phyloP scores from a whole-genome alignment of 352 stramenopile species.

The Phytophthora ohioensis region DNA sequence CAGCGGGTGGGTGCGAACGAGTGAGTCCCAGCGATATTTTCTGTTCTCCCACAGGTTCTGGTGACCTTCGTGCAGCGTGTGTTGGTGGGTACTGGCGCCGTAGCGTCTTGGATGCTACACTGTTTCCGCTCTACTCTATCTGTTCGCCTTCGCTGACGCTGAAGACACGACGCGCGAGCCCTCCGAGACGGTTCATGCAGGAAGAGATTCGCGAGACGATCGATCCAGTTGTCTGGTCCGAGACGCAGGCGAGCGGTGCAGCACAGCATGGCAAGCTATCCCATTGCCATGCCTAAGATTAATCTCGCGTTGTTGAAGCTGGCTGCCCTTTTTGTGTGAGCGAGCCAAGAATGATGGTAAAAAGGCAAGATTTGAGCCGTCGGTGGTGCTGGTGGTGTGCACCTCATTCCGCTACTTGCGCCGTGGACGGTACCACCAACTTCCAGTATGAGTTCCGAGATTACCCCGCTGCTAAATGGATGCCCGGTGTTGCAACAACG shows the following conservation, averaged over 20 bases:
- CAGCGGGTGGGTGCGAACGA: neutral
- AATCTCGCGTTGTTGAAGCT: slow-evolving; percentile 23
- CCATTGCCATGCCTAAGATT: neutral
- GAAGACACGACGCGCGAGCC: too few species aligned
- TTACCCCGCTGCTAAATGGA: slow-evolving; percentile 26
- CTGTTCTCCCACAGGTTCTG: neutral
- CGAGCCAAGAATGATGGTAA: slow-evolving; percentile 33
- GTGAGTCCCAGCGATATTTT: neutral
- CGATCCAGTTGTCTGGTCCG: slow-evolving; percentile 1
- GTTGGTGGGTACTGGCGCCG: neutral
- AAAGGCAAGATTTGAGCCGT: neutral
- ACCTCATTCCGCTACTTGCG: slow-evolving; percentile 24
- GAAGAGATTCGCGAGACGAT: neutral
- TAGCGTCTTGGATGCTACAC: too few species aligned
- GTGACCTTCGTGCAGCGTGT: neutral
- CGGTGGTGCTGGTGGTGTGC: neutral
- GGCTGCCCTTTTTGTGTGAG: slow-evolving; percentile 12
- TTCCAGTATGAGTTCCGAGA: slow-evolving; percentile 23
- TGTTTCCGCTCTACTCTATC: neutral
- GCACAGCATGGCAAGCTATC: slow-evolving; percentile 3
- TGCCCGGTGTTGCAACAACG: neutral
- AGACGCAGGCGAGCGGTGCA: neutral
- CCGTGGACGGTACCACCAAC: neutral
- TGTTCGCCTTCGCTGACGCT: neutral
- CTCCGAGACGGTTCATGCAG: neutral